These are phyloP conservation scores for Corchorus olitorius DNA, from an alignment of 345 rosid genomes.

Conservation along the genomic window DNA sequence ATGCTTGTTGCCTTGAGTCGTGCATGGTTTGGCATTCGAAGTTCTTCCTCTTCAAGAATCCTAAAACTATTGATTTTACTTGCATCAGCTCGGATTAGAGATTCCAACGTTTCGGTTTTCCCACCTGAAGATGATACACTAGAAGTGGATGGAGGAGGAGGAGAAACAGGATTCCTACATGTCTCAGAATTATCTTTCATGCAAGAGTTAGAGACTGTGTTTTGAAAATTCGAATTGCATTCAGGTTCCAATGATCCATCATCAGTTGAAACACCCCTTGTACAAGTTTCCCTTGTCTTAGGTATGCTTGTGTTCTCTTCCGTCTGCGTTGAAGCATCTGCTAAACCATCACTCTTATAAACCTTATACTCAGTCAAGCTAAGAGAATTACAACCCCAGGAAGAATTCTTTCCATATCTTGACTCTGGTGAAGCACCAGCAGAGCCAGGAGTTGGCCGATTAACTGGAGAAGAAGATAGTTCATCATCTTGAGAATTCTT, in stretches of 20 bases:
- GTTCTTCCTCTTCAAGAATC: conserved; percentile 79
- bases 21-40: conserved; percentile 58
- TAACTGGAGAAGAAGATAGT: conserved; percentile 71
- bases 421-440: conserved; percentile 70
- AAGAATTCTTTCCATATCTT: conserved; percentile 56
- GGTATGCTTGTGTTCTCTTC: conserved; percentile 56
- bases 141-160: conserved; percentile 69
- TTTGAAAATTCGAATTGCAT: conserved; percentile 32
- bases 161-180: conserved; percentile 61
- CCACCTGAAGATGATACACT: conserved; percentile 71
- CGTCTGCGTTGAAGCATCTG: conserved; percentile 95
- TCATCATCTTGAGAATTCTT: conserved; percentile 84
- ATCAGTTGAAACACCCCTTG: conserved; percentile 91
- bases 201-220: conserved; percentile 30
- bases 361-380: conserved; percentile 85
- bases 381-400: conserved; percentile 56
- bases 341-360: conserved; percentile 63
- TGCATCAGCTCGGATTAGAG: conserved; percentile 87
- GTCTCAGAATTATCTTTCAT: conserved; percentile 50
- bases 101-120: conserved; percentile 87
- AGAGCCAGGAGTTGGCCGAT: conserved; percentile 50
- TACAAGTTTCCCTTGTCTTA: conserved; percentile 62
- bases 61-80: conserved; percentile 87
- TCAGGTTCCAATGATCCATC: conserved; percentile 57
- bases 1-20: conserved; percentile 74